Percentiles rank a stretch among this genome's conserved stretches.
These are phyloP conservation scores for Diaporthe aspalathi DNA, from an alignment of 2,329 filamentous ascomycete genomes.

Conservation along the genomic window DNA sequence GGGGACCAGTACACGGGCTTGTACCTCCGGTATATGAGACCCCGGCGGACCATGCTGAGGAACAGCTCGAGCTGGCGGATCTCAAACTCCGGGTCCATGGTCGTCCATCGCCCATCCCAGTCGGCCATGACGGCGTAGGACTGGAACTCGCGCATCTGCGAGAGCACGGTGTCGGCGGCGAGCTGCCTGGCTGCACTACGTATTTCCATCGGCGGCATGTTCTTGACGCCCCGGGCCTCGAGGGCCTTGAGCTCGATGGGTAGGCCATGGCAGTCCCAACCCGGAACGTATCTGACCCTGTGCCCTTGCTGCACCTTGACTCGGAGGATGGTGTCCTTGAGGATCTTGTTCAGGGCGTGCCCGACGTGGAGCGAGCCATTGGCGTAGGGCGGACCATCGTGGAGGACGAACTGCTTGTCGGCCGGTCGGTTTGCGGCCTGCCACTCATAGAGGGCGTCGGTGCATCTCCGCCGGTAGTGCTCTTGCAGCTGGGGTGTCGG, in stretches of 20 bases:
- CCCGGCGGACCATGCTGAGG: constrained; percentile 77
- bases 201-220: constrained; percentile 66
- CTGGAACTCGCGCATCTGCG: constrained; percentile 79
- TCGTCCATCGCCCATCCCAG: constrained; percentile 81
- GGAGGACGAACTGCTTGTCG: constrained; percentile 78
- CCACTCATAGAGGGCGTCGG: constrained; percentile 91
- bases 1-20: constrained; percentile 91
- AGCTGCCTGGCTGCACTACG: constrained; percentile 73
- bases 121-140: constrained; percentile 84
- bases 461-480: constrained; percentile 78
- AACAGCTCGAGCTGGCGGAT: constrained; percentile 80
- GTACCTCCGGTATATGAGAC: constrained; percentile 80
- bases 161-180: constrained; percentile 74
- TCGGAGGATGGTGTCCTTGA: constrained; percentile 93
- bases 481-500: constrained; percentile 61
- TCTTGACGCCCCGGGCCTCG: constrained; percentile 60
- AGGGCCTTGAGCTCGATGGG: constrained; percentile 97
- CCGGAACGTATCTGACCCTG: constrained; percentile 84
- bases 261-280: constrained; percentile 98
- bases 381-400: constrained; percentile 97
- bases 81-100: constrained; percentile 82
- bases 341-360: constrained; percentile 95
- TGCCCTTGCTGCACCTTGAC: constrained; percentile 81
- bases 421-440: constrained; percentile 70
- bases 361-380: constrained; percentile 93